phyloP scores from a whole-genome alignment of 345 rosid genomes.

The Populus deltoides region DNA sequence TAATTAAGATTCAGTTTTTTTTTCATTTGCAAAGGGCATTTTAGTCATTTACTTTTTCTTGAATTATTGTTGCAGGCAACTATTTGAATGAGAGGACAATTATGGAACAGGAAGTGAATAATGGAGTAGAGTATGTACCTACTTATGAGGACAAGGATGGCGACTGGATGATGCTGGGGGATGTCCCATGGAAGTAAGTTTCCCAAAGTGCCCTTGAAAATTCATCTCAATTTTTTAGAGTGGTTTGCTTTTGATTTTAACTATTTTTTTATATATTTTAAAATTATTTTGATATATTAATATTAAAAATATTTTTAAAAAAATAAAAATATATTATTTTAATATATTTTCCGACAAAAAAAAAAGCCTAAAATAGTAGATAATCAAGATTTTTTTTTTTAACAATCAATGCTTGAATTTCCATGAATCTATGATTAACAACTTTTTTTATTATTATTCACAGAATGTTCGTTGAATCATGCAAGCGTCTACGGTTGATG shows the following conservation, averaged over 20 bases:
- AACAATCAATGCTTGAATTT: neutral
- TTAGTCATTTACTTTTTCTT: neutral
- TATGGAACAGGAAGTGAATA: slow-evolving; percentile 21
- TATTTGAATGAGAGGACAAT: slow-evolving; percentile 34
- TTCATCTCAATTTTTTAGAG: neutral
- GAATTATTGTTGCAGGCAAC: slow-evolving; percentile 31
- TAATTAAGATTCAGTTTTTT: neutral
- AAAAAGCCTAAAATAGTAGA: too few relatives aligned
- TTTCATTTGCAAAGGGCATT: neutral
- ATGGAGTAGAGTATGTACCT: slow-evolving; percentile 52
- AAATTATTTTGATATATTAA: too few relatives aligned
- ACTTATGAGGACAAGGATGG: slow-evolving; percentile 82
- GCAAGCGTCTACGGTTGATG: slow-evolving; percentile 65
- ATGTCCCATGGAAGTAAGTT: slow-evolving; percentile 88
- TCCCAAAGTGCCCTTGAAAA: neutral
- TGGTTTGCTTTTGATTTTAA: neutral
- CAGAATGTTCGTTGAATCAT: slow-evolving; percentile 66
- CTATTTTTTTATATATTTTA: neutral
- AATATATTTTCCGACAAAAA: rapidly evolving
- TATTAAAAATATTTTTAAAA: too few relatives aligned
- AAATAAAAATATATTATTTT: too few relatives aligned
- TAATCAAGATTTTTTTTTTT: neutral
- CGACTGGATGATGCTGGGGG: slow-evolving; percentile 89
- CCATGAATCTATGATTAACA: neutral
- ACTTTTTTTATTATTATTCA: neutral